Base-by-base conservation (phyloP, 306 rosid species). In the Betula pendula region DNA sequence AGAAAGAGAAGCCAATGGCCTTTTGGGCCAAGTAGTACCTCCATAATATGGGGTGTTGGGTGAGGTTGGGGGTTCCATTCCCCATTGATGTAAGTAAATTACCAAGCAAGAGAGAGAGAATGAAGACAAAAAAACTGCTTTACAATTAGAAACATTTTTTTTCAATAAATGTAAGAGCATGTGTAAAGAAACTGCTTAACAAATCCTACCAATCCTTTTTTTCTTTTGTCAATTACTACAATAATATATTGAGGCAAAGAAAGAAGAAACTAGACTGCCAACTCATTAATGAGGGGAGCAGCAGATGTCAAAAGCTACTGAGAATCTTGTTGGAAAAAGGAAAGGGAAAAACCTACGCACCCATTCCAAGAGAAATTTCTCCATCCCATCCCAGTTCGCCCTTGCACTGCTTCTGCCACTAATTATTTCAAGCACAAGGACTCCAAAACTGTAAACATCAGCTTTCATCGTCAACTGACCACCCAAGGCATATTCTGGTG, bases 401-500 rank as follows among this genome's bases (percentile, higher is more conserved):
- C 60, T 86, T 27, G 94, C 81, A 79, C 96, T 91, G 88, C 93
- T 75, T 83, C 80, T 87, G 74, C 96, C 97, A 71, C 94, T 80
- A n/a, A 96, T 71, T 43, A 88, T 86, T 87, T 92, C 99, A 76
- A 96, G 98, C 73, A 88, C 1, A 77, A 96, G 98, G 74, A 96
- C 85, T 19, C 99, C 99, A 70, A 92, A 96, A 70, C 99, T 96
- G 84, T 88, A 96, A 33, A 93, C 84, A 80, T 96, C 98, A 4
- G 99, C 99, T 80, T 86, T 96, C 89, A 78, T 49, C 42, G 99
- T 96, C 81, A 96, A 81, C 77, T 87, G 99, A 65, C 99, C 99
- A 49, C 96, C 98, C 77, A 96, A 51, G 49, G 97, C 98, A 88
- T 96, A 96, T 79, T 96, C 99, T 0, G 99, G 99, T 70, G 99